Conservation (phyloP, 306 rosid genomes). For the Corylus heterophylla region DNA sequence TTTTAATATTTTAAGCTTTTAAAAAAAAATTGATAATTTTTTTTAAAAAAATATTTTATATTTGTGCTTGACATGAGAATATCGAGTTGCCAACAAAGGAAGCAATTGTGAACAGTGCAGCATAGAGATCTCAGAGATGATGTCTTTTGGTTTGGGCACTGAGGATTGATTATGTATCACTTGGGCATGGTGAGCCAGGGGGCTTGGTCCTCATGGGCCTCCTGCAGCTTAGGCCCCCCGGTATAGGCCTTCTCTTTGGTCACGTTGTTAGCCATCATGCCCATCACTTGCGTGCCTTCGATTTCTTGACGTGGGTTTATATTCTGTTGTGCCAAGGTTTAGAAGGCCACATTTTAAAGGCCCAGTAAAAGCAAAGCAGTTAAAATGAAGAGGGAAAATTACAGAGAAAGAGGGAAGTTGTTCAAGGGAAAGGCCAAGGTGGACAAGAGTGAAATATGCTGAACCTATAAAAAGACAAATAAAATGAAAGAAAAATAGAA, state of each 20-base stretch:
- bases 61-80: too few relatives aligned
- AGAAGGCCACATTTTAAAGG: background rate
- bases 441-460: background rate
- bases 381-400: too few relatives aligned
- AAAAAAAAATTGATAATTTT: too few relatives aligned
- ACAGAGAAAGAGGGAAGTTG: background rate
- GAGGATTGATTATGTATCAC: background rate
- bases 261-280: background rate
- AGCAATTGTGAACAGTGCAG: too few relatives aligned
- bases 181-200: background rate
- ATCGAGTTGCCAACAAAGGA: too few relatives aligned
- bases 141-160: background rate
- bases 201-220: background rate
- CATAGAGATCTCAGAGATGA: too few relatives aligned
- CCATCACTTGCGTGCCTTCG: background rate
- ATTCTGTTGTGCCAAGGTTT: background rate
- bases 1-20: too few relatives aligned
- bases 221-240: background rate
- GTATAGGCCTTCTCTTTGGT: background rate
- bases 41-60: too few relatives aligned
- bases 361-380: too few relatives aligned
- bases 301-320: background rate
- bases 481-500: background rate
- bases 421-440: background rate
- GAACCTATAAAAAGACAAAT: background rate